These are phyloP conservation scores for Mycosphaerelloides madeirae DNA, from an alignment of 2,329 filamentous ascomycete species.

Conservation along the genomic window DNA sequence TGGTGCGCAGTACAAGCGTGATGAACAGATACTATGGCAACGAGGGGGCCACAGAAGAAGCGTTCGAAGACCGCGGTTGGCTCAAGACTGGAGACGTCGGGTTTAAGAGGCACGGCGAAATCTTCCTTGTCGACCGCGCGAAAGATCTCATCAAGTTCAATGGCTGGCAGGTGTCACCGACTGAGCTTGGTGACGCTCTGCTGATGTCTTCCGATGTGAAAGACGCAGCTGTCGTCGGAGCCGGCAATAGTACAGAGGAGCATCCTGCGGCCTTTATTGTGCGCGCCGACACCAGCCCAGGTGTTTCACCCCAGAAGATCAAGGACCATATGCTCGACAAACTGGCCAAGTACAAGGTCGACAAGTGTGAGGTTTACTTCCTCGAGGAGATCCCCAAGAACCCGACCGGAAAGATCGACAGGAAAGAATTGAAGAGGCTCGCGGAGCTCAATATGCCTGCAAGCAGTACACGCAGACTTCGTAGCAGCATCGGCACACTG, in stretches of 20 bases:
- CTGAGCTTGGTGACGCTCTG: conserved; percentile 31
- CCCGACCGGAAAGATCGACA: conserved; percentile 30
- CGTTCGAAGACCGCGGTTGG: conserved; percentile 58
- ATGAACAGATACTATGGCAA: conserved; percentile 41
- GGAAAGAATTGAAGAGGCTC: conserved; percentile 17
- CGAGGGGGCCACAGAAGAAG: conserved; percentile 17
- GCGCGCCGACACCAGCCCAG: conserved; percentile 1
- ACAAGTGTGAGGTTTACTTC: conserved; percentile 20
- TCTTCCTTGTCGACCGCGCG: conserved; percentile 32
- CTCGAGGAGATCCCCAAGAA: conserved; percentile 31
- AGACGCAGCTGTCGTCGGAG: conserved; percentile 28
- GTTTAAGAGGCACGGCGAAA: conserved; percentile 26
- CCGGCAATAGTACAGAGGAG: conserved; percentile 14
- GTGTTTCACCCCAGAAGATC: conserved; percentile 22
- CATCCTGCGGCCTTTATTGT: conserved; percentile 23
- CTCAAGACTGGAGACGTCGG: conserved; percentile 78
- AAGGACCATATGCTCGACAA: conserved; percentile 27
- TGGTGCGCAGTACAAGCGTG: conserved; percentile 36
- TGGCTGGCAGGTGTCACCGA: conserved; percentile 32
- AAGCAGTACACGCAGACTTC: too few species aligned
- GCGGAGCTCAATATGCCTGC: background rate
- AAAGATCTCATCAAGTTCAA: conserved; percentile 36
- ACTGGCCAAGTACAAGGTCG: conserved; percentile 37
- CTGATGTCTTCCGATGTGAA: conserved; percentile 21
- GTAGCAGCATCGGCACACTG: too few species aligned